These are phyloP conservation scores for Entrophospora sp. DNA, from an alignment of 192 early-diverging fungal genomes.

Conservation along the genomic window DNA sequence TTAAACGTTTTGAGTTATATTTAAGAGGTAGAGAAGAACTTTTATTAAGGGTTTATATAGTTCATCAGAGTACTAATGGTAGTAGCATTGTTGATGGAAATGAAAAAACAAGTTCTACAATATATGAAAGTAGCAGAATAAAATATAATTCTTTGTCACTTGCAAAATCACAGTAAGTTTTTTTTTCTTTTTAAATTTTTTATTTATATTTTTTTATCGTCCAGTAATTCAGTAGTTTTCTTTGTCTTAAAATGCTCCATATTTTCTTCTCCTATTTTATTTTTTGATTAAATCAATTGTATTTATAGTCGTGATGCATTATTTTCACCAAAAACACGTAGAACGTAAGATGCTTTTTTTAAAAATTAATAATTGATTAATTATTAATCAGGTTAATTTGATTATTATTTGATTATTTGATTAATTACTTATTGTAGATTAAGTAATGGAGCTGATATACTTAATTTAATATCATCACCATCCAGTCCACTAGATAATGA, in stretches of 20 bases:
- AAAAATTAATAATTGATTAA: neutral
- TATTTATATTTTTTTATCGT: slow-evolving; percentile 23
- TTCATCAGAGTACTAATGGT: too few relatives aligned
- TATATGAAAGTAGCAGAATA: slow-evolving; percentile 5
- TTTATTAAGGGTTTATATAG: slow-evolving; percentile 52
- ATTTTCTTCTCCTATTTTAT: neutral
- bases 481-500: slow-evolving; percentile 31
- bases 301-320: slow-evolving; percentile 20
- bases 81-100: too few relatives aligned
- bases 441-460: neutral
- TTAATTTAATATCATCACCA: slow-evolving; percentile 15
- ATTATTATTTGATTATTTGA: neutral
- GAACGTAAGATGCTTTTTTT: slow-evolving; percentile 11
- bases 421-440: neutral
- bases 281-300: neutral
- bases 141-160: slow-evolving; percentile 36
- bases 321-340: slow-evolving; percentile 18
- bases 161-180: slow-evolving; percentile 37
- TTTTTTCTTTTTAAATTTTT: slow-evolving; percentile 8
- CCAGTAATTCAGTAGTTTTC: too few relatives aligned
- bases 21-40: slow-evolving; percentile 64
- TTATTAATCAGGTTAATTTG: neutral
- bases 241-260: too few relatives aligned
- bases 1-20: slow-evolving; percentile 55
- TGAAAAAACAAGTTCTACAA: slow-evolving; percentile 13